Conservation (phyloP, 495 filamentous ascomycete genomes). For the Lophium mytilinum region DNA sequence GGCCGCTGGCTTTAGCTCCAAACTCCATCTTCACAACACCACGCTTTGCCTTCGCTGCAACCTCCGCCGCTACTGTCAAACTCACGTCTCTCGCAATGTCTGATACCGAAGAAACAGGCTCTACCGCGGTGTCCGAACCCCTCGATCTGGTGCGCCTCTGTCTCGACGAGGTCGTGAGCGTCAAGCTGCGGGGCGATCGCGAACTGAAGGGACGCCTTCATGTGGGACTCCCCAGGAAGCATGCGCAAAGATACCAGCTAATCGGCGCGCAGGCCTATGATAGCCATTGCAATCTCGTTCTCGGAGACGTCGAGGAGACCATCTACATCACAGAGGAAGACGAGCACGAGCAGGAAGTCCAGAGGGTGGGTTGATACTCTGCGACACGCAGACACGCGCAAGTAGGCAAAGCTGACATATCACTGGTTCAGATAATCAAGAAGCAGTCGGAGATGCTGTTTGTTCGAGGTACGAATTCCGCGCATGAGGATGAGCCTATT, state of each 20-base stretch:
- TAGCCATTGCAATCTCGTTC: slow-evolving; percentile 95
- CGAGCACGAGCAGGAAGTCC: slow-evolving; percentile 73
- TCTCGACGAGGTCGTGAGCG: slow-evolving; percentile 91
- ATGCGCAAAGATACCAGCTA: background rate
- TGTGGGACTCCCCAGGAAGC: slow-evolving; percentile 44
- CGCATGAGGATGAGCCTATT: background rate
- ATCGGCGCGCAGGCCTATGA: slow-evolving; percentile 71
- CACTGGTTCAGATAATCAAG: slow-evolving; percentile 64
- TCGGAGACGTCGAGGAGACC: slow-evolving; percentile 95
- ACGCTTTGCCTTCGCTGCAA: background rate
- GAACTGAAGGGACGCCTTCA: slow-evolving; percentile 93
- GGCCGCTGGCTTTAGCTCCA: background rate
- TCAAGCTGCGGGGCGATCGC: slow-evolving; percentile 90
- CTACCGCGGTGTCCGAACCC: slow-evolving; percentile 66
- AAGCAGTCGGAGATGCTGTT: slow-evolving; percentile 99
- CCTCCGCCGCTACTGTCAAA: background rate
- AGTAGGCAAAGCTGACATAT: slow-evolving; percentile 1
- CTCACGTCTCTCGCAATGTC: slow-evolving; percentile 46
- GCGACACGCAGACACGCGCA: background rate
- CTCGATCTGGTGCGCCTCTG: slow-evolving; percentile 91
- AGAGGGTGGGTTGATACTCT: slow-evolving; percentile 41
- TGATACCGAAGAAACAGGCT: slow-evolving; percentile 57
- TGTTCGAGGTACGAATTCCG: slow-evolving; percentile 61
- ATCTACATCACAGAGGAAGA: slow-evolving; percentile 80
- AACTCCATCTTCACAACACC: too few relatives aligned